Percentiles rank a stretch among this genome's conserved stretches.
Conservation (phyloP, 78 protist species). For the Guillardia theta region DNA sequence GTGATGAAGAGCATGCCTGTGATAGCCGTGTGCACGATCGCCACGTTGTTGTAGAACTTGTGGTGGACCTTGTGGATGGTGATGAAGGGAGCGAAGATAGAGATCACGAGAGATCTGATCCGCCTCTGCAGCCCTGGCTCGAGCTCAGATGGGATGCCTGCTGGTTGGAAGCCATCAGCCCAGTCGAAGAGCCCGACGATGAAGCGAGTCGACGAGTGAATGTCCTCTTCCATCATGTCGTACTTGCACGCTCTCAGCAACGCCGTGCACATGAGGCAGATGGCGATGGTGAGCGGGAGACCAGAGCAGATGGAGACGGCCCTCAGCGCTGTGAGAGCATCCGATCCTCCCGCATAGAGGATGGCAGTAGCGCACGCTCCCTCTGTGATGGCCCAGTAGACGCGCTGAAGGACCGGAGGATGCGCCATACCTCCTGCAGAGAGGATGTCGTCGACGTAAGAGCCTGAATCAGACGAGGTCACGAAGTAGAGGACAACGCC, state of each 20-base stretch:
- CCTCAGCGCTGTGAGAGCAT: background rate
- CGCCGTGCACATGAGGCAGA: background rate
- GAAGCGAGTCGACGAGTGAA: background rate
- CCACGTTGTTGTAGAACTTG: background rate
- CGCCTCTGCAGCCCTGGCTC: background rate
- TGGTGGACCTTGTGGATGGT: background rate
- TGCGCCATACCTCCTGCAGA: background rate
- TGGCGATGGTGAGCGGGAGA: background rate
- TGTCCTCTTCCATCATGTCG: background rate
- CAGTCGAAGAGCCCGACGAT: background rate
- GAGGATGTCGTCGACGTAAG: background rate
- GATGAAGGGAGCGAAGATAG: background rate
- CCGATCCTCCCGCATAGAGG: background rate
- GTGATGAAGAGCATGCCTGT: background rate
- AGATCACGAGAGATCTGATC: background rate
- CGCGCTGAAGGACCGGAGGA: background rate
- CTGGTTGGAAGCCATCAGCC: background rate
- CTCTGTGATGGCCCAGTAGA: constrained; percentile 20
- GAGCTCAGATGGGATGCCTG: background rate
- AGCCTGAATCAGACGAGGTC: background rate
- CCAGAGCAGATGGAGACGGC: background rate
- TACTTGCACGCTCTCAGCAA: background rate
- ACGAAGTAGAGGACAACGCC: background rate
- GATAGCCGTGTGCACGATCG: background rate
- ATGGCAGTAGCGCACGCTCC: background rate